phyloP scores from a whole-genome alignment of 73 alveolate genomes.

The Symbiodinium pilosum region DNA sequence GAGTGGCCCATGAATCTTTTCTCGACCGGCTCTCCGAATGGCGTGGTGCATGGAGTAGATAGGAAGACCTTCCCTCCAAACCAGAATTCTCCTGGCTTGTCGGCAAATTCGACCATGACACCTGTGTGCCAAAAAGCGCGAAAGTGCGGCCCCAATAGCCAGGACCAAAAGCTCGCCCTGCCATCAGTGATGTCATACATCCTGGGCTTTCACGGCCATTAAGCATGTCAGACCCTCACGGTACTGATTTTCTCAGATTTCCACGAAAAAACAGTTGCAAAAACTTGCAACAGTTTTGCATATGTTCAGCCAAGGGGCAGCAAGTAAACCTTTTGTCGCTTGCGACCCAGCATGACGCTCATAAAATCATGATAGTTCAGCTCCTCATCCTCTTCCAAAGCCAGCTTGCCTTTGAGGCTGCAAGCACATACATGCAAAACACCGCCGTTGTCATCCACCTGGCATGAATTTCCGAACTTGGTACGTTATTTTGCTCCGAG shows the following conservation, averaged over 20 bases:
- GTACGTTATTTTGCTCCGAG: not conserved
- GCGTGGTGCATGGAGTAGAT: slow-evolving; percentile 53
- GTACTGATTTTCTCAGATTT: no score
- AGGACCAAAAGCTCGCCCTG: slow-evolving; percentile 26
- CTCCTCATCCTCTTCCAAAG: slow-evolving; percentile 12
- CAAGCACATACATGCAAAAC: no score
- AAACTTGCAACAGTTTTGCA: no score
- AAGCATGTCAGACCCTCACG: no score
- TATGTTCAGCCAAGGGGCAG: slow-evolving; percentile 26
- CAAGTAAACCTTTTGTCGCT: slow-evolving; percentile 13
- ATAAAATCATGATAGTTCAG: slow-evolving; percentile 39
- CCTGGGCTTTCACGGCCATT: not conserved
- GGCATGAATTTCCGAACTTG: no score
- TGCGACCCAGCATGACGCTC: slow-evolving; percentile 66
- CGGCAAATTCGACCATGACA: slow-evolving; percentile 43
- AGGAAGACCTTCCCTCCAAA: slow-evolving; percentile 52
- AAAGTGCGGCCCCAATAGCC: slow-evolving; percentile 48
- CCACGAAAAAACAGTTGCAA: no score
- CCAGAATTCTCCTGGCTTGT: slow-evolving; percentile 41
- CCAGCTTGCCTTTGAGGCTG: not conserved
- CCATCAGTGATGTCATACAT: slow-evolving; percentile 84
- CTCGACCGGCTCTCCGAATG: slow-evolving; percentile 62
- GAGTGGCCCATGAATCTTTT: slow-evolving; percentile 44
- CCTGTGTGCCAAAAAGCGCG: slow-evolving; percentile 80
- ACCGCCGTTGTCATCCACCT: no score